These are phyloP conservation scores for Camellia granthamiana DNA, from an alignment of 148 eudicot genomes.

Conservation along the genomic window DNA sequence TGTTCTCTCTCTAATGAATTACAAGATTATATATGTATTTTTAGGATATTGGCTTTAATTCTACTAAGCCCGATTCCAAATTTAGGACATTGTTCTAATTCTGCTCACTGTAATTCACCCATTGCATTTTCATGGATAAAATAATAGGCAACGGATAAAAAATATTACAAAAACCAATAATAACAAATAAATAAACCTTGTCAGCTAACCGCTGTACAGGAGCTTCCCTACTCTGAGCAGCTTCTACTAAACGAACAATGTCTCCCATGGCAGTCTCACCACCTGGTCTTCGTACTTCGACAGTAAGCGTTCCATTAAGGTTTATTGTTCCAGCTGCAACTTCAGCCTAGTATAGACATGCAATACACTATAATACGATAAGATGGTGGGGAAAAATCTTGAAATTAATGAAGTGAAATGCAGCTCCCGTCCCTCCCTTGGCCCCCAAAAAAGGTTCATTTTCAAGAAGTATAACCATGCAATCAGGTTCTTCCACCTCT, in stretches of 20 bases:
- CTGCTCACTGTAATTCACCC: not conserved
- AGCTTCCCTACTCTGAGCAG: constrained; percentile 96
- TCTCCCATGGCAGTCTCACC: constrained; percentile 93
- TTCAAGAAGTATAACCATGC: not conserved
- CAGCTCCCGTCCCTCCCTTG: not conserved
- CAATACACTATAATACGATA: constrained; percentile 1
- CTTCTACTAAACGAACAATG: constrained; percentile 93
- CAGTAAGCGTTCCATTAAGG: constrained; percentile 81
- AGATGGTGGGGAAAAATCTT: not conserved
- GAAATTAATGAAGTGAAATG: not conserved
- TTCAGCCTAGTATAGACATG: constrained; percentile 52
- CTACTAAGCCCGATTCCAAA: not conserved
- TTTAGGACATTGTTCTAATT: not conserved
- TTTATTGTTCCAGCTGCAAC: constrained; percentile 97
- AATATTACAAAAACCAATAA: not conserved
- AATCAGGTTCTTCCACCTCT: too few species aligned
- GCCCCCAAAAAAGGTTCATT: not conserved
- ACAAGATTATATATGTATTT: not conserved
- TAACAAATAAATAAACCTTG: constrained; percentile 34
- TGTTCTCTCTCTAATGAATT: not conserved
- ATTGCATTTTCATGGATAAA: constrained; percentile 1
- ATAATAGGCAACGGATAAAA: not conserved
- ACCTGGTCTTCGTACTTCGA: constrained; percentile 91
- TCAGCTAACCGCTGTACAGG: constrained; percentile 98
- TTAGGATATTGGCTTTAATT: not conserved